phyloP scores from a whole-genome alignment of 306 rosid genomes.

The Mimosa bimucronata region DNA sequence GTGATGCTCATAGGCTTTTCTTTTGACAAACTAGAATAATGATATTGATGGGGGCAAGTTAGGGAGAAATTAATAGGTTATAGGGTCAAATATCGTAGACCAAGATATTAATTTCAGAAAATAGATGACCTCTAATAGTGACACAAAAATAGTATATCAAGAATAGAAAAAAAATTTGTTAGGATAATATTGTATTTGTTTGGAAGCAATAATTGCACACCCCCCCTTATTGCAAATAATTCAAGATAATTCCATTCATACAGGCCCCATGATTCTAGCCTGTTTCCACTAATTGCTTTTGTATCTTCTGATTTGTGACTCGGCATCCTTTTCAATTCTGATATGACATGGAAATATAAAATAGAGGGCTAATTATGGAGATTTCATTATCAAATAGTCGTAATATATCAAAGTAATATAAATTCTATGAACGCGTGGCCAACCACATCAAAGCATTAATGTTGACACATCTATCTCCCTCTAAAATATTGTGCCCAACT shows the following conservation, averaged over 20 bases:
- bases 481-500: conserved; percentile 26
- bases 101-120: conserved; percentile 13
- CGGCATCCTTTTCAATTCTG: conserved; percentile 38
- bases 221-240: not conserved
- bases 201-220: conserved; percentile 17
- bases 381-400: conserved; percentile 44
- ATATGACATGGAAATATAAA: conserved; percentile 39
- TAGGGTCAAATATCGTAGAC: not conserved
- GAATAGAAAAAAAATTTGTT: not conserved
- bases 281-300: conserved; percentile 35
- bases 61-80: conserved; percentile 12
- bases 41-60: conserved; percentile 11
- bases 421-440: conserved; percentile 36
- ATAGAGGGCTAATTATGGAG: conserved; percentile 41
- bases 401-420: conserved; percentile 40
- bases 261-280: conserved; percentile 36
- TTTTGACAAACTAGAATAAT: conserved; percentile 30
- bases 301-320: conserved; percentile 36
- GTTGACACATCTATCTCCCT: conserved; percentile 41
- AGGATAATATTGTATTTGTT: not conserved
- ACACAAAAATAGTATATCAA: not conserved
- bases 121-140: not conserved
- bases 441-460: conserved; percentile 32
- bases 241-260: conserved; percentile 33
- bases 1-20: conserved; percentile 22